Base-by-base conservation (phyloP, 2,329 filamentous ascomycete genomes). In the Ophiocordyceps camponoti-rufipedis region DNA sequence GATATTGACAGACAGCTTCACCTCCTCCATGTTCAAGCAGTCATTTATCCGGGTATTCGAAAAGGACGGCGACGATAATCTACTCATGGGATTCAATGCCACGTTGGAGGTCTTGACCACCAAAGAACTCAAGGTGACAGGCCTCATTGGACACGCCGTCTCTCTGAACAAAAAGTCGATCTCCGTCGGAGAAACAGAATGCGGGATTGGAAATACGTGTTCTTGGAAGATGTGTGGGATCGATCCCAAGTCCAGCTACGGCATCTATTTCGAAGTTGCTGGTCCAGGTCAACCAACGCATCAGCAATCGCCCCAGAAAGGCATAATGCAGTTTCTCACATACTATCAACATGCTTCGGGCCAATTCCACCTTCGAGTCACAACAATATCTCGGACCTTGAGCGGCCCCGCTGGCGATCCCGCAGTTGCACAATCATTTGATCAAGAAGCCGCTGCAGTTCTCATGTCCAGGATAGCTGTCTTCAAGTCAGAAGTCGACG, bases 181-280 rank as follows among this genome's bases (percentile, higher is more conserved):
- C 9, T 94, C 87, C 1, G 91, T 98, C 12, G 91, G 91, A 45
- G 91, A 98, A 68, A 96, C 91, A 0, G 91, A 98, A 61, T 95
- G 89, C 56, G 91, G 91, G 57, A 95, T 98, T 55, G 91, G 91
- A 52, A 96, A 96, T 60, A 98, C 91, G 1, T 96, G 89, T 64
- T 89, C 88, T 3, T 98, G 91, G 91, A 98, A 98, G 67, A 95
- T 98, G 89, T 96, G 91, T 57, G 88, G 87, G 53, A 95, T 98
- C 53, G 88, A 96, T 55, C 91, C 91, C 11, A 82, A 80, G 46
- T 80, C 91, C 31, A 95, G 87, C 56, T 96, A 96, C 56, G 91
- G 87, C 49, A 75, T 98, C 50, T 98, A 96, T 66, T 98, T 96
- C 55, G 91, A 98, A 63, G 93, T 98, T 58, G 89, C 91, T 42